phyloP scores from a whole-genome alignment of 2,329 filamentous ascomycete species.

The Grosmannia clavigera region DNA sequence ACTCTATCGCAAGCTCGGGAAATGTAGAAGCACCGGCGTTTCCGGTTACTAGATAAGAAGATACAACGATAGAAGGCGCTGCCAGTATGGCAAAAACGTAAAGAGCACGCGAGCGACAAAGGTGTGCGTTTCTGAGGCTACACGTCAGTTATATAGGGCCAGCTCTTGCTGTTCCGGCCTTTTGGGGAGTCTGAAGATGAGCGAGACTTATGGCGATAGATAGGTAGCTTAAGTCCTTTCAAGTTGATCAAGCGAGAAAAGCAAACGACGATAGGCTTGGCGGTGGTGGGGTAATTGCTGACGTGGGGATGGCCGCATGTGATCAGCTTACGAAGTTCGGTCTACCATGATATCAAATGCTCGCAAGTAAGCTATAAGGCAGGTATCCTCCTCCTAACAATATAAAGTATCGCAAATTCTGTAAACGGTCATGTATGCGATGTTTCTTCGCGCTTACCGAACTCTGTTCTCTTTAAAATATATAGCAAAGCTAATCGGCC shows the following conservation, averaged over 20 bases:
- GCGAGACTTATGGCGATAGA: neutral
- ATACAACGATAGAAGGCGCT: neutral
- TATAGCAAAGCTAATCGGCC: too few relatives aligned
- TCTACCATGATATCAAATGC: too few relatives aligned
- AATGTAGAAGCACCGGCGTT: neutral
- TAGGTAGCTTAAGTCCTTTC: neutral
- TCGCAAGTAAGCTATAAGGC: too few relatives aligned
- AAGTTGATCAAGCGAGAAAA: neutral
- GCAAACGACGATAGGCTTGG: neutral
- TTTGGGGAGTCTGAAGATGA: neutral
- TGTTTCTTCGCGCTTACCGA: too few relatives aligned
- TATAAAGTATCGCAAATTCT: too few relatives aligned
- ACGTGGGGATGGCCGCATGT: neutral
- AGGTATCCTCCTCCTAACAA: too few relatives aligned
- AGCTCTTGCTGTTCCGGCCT: neutral
- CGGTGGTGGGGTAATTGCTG: neutral
- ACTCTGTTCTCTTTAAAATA: too few relatives aligned
- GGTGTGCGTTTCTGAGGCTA: neutral
- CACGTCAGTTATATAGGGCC: neutral
- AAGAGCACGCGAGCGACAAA: neutral
- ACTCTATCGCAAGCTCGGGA: neutral
- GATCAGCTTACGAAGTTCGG: neutral
- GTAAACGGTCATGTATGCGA: too few relatives aligned
- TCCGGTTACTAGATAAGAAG: neutral
- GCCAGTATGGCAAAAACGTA: neutral